phyloP scores from a whole-genome alignment of 2,329 filamentous ascomycete genomes.

The Blastomyces gilchristii region DNA sequence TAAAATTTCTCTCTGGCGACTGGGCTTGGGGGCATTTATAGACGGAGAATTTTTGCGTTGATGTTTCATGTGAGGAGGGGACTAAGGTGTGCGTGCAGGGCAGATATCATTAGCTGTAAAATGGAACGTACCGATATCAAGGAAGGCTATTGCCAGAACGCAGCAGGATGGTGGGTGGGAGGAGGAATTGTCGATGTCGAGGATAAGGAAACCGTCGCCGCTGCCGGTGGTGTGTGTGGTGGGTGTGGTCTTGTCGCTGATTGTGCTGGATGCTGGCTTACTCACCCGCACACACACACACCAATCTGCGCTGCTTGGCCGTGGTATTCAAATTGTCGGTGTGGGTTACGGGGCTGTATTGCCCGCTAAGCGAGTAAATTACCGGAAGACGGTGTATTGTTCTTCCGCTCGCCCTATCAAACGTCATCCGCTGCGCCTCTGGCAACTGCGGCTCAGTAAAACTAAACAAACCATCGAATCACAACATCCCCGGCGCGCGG shows the following conservation, averaged over 20 bases:
- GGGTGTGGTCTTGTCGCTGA: neutral
- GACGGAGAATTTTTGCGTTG: neutral
- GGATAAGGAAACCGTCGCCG: neutral
- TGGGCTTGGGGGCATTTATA: neutral
- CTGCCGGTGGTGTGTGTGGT: neutral
- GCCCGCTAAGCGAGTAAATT: conserved; percentile 26
- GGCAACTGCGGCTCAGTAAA: no score
- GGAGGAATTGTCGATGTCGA: conserved; percentile 5
- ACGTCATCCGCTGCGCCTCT: no score
- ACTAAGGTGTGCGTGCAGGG: neutral
- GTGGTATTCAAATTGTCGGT: conserved; percentile 3
- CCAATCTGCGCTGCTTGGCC: neutral
- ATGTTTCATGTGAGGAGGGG: conserved; percentile 2
- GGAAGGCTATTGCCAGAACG: conserved; percentile 3
- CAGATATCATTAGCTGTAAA: neutral
- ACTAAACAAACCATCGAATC: no score
- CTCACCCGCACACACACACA: neutral
- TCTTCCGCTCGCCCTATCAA: neutral
- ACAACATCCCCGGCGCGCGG: no score
- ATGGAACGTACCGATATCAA: conserved; percentile 23
- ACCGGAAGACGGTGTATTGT: neutral
- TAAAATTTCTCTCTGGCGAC: neutral
- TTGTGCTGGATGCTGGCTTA: neutral
- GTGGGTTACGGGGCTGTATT: conserved; percentile 9
- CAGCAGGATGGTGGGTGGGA: neutral